These are phyloP conservation scores for Fusarium sp. DNA, from an alignment of 2,329 filamentous ascomycete genomes.

Conservation along the genomic window DNA sequence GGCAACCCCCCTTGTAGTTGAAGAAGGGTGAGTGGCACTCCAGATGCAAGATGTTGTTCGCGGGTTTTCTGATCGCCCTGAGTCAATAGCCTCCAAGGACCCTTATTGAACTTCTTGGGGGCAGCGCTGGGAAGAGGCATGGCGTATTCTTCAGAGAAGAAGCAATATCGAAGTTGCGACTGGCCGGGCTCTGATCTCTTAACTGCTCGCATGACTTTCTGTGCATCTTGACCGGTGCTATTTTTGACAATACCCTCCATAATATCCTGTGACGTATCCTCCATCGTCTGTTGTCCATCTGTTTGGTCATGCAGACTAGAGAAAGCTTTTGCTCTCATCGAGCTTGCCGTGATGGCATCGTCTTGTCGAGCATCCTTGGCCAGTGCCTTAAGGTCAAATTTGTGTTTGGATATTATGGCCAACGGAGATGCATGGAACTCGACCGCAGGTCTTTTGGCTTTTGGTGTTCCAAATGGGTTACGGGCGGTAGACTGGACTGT, in stretches of 20 bases:
- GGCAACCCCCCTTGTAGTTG: constrained; percentile 58
- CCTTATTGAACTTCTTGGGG: constrained; percentile 50
- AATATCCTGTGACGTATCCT: constrained; percentile 39
- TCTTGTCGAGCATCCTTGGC: constrained; percentile 70
- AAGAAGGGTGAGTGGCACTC: constrained; percentile 67
- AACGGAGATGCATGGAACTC: constrained; percentile 60
- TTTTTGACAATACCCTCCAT: constrained; percentile 51
- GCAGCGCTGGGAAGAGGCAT: constrained; percentile 42
- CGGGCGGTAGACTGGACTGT: constrained; percentile 28
- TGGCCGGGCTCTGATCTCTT: constrained; percentile 60
- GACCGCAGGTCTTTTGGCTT: constrained; percentile 59
- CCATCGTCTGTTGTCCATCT: not conserved
- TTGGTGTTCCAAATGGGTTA: constrained; percentile 56
- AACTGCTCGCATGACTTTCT: constrained; percentile 61
- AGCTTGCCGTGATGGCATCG: constrained; percentile 68
- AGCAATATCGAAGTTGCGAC: constrained; percentile 58
- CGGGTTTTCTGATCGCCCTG: constrained; percentile 59
- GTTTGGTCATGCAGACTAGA: constrained; percentile 35
- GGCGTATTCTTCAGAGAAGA: constrained; percentile 58
- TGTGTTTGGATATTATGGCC: constrained; percentile 66
- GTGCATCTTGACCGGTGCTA: constrained; percentile 57
- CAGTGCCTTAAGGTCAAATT: constrained; percentile 72
- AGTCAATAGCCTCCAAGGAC: constrained; percentile 61
- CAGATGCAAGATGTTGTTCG: constrained; percentile 70
- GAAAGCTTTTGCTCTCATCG: constrained; percentile 56